Evolutionary conservation across 1,139 yeast genomes (phyloP), one percentile per base, ranked within the genome.

Genomic region (Lodderomyces parapsilosis): DNA sequence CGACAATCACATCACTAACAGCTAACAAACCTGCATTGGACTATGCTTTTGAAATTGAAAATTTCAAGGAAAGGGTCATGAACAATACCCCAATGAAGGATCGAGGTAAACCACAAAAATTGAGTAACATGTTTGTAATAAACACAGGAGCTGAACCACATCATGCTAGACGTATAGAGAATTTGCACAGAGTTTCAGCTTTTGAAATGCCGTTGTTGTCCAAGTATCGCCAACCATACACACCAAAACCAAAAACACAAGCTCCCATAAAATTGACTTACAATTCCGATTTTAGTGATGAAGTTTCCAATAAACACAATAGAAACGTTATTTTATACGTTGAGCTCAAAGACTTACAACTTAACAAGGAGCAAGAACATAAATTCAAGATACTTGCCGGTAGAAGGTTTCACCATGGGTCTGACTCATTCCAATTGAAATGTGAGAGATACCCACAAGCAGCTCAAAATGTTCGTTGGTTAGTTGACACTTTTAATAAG

Each of bases 131-230:
- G n/a, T 57, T 60, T 41, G 78, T 73, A 13, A 59, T 68, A 39
- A 56, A 65, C 34, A 57, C 58, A 38, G 78, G 78, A 36, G 55
- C 56, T 20, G 62, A 66, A 10, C 68, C 72, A 2, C 76, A 71
- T 48, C 63, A 66, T 42, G 53, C 53, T 38, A 63, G 77, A 52
- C 63, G 66, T 50, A 55, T 56, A 31, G 75, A 71, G 25, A 67
- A 73, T 44, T 80, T 85, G 57, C 84, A 83, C 56, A 77, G 97
- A 56, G 72, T 88, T 32, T 86, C 94, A 25, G 97, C 98, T 0
- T 93, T 84, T 65, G 98, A 91, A 62, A 76, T 91, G 73, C 99
- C 99, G 3, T 78, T 83, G 46, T 74, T 93, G 50, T 81, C 84
- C 38, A 81, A 88, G 62, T 85, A 76, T 60, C 83, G 93, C 54